These are phyloP conservation scores for Phyllostachys edulis DNA, from an alignment of 176 grass and related monocot species.

Conservation along the genomic window DNA sequence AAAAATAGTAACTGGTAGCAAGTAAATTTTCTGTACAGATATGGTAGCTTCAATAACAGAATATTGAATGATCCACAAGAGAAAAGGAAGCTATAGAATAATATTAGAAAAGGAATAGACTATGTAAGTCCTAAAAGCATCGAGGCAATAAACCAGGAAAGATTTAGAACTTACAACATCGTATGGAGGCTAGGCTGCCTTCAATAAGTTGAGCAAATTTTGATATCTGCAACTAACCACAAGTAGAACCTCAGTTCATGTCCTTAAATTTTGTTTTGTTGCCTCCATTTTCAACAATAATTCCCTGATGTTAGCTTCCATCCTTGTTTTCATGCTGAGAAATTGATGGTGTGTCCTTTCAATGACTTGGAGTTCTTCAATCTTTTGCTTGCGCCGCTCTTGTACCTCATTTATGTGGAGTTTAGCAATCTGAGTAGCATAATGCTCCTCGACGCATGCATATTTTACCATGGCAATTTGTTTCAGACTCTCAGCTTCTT, in stretches of 20 bases:
- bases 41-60: not conserved
- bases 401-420: constrained; percentile 61
- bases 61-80: constrained; percentile 14
- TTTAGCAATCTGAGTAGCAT: constrained; percentile 48
- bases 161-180: constrained; percentile 41
- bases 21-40: constrained; percentile 17
- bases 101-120: constrained; percentile 14
- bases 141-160: constrained; percentile 6
- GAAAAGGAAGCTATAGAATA: not conserved
- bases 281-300: constrained; percentile 89
- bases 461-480: constrained; percentile 56
- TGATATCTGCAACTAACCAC: not conserved
- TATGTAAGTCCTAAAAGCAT: constrained; percentile 17
- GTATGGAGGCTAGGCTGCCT: constrained; percentile 30
- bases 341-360: constrained; percentile 67
- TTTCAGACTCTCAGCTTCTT: constrained; percentile 59
- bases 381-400: constrained; percentile 60
- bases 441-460: constrained; percentile 68
- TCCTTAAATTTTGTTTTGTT: constrained; percentile 60
- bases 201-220: constrained; percentile 22
- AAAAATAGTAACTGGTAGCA: not conserved
- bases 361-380: constrained; percentile 75
- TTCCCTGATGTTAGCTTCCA: constrained; percentile 76
- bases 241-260: constrained; percentile 24
- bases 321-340: constrained; percentile 78